Base-by-base conservation (phyloP, 192 early-diverging fungal genomes). In the Bifiguratus adelaidae region DNA sequence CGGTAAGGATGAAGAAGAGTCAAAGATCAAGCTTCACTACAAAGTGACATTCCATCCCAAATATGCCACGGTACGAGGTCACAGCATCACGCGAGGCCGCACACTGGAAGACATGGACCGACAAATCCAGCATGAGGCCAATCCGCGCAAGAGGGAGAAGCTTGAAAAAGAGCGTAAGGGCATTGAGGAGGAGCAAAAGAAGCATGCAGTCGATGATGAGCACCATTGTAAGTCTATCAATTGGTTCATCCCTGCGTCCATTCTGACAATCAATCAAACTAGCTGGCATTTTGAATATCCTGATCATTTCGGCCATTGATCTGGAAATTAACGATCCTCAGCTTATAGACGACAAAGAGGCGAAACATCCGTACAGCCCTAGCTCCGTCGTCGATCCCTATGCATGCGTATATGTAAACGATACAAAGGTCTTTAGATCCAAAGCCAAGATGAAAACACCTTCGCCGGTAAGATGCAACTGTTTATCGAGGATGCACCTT, bases 41-140 rank as follows among this genome's bases (percentile, higher is more conserved):
- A 50, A 36, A 13, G 16, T 58, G 30, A 51, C 41, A 2, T 58
- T 50, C 24, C 56, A 58, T 51, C 56, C 56, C 0, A 58, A 58
- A 37, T 58, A 58, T 19, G 29, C 42, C 11, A 29, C 48, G 20
- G 23, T 30, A 8, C n/a, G n/a, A n/a, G n/a, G n/a, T n/a, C n/a
- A n/a, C n/a, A n/a, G n/a, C n/a, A n/a, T n/a, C n/a, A n/a, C n/a
- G n/a, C n/a, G n/a, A n/a, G n/a, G n/a, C n/a, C n/a, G n/a, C n/a
- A n/a, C n/a, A n/a, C n/a, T n/a, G n/a, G n/a, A n/a, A n/a, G n/a
- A n/a, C n/a, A n/a, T n/a, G n/a, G n/a, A n/a, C n/a, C n/a, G n/a
- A n/a, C n/a, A n/a, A n/a, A n/a, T n/a, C n/a, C n/a, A n/a, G n/a
- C n/a, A n/a, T n/a, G n/a, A n/a, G n/a, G n/a, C n/a, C n/a, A n/a